These are phyloP conservation scores for Lepidium didymum DNA, from an alignment of 345 rosid species.

Conservation along the genomic window DNA sequence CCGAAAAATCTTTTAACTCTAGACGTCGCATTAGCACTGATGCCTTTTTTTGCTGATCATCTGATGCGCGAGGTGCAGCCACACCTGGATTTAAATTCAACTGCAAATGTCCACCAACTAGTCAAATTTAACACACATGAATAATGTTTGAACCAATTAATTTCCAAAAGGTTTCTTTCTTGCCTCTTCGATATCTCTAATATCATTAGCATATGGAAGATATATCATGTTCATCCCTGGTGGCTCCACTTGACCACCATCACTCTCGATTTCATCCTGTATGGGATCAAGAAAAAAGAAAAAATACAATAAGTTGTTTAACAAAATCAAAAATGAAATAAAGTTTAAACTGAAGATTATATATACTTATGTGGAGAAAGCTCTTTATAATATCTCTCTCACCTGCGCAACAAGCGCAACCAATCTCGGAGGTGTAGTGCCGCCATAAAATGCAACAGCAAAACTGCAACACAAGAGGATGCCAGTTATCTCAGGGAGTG, in stretches of 20 bases:
- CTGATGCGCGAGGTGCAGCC: constrained; percentile 53
- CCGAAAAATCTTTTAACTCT: constrained; percentile 68
- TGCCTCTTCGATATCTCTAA: constrained; percentile 83
- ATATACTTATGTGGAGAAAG: constrained; percentile 7
- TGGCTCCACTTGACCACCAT: constrained; percentile 82
- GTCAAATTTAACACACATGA: constrained; percentile 13
- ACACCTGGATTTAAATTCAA: constrained; percentile 34
- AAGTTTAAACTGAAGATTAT: neutral
- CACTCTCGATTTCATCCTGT: constrained; percentile 73
- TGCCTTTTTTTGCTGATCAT: constrained; percentile 72
- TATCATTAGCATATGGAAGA: constrained; percentile 88
- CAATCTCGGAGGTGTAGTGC: constrained; percentile 57
- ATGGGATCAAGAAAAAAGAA: constrained; percentile 22
- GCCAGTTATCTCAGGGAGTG: neutral
- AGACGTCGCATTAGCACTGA: constrained; percentile 67
- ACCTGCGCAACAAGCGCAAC: constrained; percentile 95
- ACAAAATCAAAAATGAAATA: neutral
- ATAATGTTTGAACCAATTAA: constrained; percentile 10
- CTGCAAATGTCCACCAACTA: constrained; percentile 37
- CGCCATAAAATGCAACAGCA: constrained; percentile 79
- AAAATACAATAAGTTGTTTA: neutral
- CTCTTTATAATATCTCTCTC: constrained; percentile 19
- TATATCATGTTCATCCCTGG: constrained; percentile 95
- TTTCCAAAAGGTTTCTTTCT: constrained; percentile 13
- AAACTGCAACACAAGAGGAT: constrained; percentile 39